Percentiles rank a stretch among this genome's conserved stretches.
Evolutionary conservation across 2,329 filamentous ascomycete species (phyloP).

Genomic region (Cryphonectria radicalis): DNA sequence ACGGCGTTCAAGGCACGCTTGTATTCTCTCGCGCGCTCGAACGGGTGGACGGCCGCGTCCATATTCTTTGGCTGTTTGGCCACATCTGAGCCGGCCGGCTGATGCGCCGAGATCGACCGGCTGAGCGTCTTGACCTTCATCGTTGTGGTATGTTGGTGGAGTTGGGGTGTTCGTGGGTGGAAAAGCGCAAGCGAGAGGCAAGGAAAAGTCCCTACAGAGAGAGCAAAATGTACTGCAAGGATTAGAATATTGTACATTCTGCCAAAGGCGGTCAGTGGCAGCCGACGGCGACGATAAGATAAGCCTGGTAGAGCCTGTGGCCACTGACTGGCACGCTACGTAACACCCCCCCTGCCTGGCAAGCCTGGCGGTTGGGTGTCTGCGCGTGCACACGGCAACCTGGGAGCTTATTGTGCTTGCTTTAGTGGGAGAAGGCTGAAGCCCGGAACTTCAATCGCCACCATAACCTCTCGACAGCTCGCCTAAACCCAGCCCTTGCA

Average conservation of each 20-base stretch:
- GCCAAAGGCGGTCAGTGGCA: not conserved
- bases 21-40: conserved; percentile 88
- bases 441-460: conserved; percentile 10
- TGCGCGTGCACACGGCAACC: conserved; percentile 36
- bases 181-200: not conserved
- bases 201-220: not conserved
- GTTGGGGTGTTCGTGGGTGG: conserved; percentile 5
- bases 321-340: not conserved
- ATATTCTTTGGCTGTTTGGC: conserved; percentile 37
- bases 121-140: conserved; percentile 40
- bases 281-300: conserved; percentile 10
- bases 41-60: conserved; percentile 85
- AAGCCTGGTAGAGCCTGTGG: conserved; percentile 3
- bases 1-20: conserved; percentile 74
- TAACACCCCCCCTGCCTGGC: not conserved
- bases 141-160: not conserved
- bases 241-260: conserved; percentile 4
- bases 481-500: not conserved
- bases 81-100: conserved; percentile 38
- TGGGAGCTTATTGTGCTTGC: conserved; percentile 20
- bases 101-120: conserved; percentile 37
- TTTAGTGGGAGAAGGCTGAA: conserved; percentile 22
- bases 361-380: conserved; percentile 10
- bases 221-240: not conserved
- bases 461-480: conserved; percentile 2